phyloP scores from a whole-genome alignment of 169 alveolate species.

The Cyclospora cayetanensis region DNA sequence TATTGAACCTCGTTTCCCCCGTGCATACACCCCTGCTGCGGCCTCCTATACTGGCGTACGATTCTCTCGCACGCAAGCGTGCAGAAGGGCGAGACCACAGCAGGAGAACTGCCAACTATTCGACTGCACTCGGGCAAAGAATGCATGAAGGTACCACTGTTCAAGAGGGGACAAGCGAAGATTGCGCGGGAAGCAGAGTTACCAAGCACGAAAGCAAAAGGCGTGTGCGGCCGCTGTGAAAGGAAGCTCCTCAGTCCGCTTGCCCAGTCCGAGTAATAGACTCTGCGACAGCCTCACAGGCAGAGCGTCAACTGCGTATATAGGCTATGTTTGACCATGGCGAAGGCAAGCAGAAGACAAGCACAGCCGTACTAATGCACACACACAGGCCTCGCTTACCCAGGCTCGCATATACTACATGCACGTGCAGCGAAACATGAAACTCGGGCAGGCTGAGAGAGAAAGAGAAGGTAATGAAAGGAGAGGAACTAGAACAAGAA shows the following conservation, averaged over 20 bases:
- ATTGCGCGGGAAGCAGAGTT: background rate
- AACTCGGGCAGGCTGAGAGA: background rate
- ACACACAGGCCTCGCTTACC: background rate
- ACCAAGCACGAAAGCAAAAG: constrained; percentile 34
- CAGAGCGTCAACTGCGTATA: background rate
- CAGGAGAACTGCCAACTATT: background rate
- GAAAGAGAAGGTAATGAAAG: background rate
- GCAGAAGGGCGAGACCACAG: background rate
- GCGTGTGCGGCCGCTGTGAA: background rate
- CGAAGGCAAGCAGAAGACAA: background rate
- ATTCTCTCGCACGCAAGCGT: background rate
- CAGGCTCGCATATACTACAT: background rate
- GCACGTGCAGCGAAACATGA: background rate
- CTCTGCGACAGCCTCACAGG: background rate
- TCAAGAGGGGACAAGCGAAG: background rate
- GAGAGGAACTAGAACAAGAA: too few species aligned
- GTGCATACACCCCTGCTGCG: too few species aligned
- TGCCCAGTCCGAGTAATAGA: constrained; percentile 10
- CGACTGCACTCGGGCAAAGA: background rate
- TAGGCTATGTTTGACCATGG: background rate
- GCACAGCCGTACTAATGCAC: background rate
- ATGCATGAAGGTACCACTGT: background rate
- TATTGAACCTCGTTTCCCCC: too few species aligned
- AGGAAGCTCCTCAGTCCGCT: background rate
- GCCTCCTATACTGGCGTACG: too few species aligned